These are phyloP conservation scores for Aspergillus funiculosus DNA, from an alignment of 495 filamentous ascomycete species.

Conservation along the genomic window DNA sequence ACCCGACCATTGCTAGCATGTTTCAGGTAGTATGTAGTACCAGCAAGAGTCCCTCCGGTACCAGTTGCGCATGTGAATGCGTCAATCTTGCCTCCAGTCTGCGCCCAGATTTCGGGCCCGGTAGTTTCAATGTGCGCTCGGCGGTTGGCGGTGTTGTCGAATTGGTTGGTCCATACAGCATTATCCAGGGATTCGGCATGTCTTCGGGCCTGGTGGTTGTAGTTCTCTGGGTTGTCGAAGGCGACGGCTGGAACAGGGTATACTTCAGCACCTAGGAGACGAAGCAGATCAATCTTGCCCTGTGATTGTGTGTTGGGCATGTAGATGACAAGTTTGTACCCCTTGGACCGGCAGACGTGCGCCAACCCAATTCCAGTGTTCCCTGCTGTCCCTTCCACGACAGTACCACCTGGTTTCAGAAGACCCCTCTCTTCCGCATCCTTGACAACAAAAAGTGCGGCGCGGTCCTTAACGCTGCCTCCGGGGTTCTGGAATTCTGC, in stretches of 20 bases:
- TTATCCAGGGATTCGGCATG: constrained; percentile 83
- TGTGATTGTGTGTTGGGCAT: constrained; percentile 99
- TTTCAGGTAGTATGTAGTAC: constrained; percentile 86
- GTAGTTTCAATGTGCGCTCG: constrained; percentile 95
- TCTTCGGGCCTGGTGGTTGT: constrained; percentile 89
- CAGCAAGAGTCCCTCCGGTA: constrained; percentile 87
- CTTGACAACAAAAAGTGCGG: constrained; percentile 86
- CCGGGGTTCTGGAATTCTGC: constrained; percentile 99
- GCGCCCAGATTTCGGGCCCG: constrained; percentile 94
- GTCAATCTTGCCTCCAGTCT: constrained; percentile 80
- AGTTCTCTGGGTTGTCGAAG: constrained; percentile 94
- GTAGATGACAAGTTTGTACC: constrained; percentile 95
- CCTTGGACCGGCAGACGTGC: constrained; percentile 89
- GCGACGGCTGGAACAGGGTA: constrained; percentile 95
- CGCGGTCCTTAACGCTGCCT: constrained; percentile 93
- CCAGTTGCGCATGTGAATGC: constrained; percentile 95
- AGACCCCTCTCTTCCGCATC: constrained; percentile 87
- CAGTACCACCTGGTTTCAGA: constrained; percentile 78
- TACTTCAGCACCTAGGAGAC: constrained; percentile 91
- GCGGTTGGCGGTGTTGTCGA: constrained; percentile 93
- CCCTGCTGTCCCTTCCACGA: constrained; percentile 93
- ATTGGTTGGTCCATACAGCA: constrained; percentile 98
- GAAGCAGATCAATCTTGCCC: constrained; percentile 91
- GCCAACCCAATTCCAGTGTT: constrained; percentile 98
- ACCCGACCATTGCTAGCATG: constrained; percentile 70